A percentile compares a stretch with the other conserved stretches of the same genome.
phyloP scores from a whole-genome alignment of 306 rosid species.

The Quercus bicolor region DNA sequence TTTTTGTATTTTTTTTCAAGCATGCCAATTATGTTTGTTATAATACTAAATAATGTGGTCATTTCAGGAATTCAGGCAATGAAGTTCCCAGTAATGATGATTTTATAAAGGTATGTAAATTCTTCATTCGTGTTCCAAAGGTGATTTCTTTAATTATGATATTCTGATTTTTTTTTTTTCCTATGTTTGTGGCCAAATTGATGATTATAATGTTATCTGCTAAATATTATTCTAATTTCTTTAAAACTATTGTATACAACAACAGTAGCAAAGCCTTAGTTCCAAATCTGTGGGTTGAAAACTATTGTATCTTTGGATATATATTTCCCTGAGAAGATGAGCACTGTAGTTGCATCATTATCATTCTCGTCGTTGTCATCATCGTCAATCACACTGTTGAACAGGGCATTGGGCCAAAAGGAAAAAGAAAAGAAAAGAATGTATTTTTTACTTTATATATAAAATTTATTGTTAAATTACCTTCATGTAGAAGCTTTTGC shows the following conservation, averaged over 20 bases:
- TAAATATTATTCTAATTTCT: background rate
- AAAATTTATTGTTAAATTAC: background rate
- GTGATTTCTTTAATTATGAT: background rate
- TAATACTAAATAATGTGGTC: constrained; percentile 9
- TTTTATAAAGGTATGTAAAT: constrained; percentile 58
- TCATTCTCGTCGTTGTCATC: background rate
- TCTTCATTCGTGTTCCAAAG: background rate
- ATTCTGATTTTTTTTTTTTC: background rate
- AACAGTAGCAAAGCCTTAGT: too few species aligned
- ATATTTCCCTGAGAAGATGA: background rate
- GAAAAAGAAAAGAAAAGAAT: background rate
- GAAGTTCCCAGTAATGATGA: constrained; percentile 41
- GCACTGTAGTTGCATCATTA: background rate
- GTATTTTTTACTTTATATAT: background rate
- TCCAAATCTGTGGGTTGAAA: background rate
- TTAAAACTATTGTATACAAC: background rate
- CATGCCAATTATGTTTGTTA: constrained; percentile 14
- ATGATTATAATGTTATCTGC: background rate
- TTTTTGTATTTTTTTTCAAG: background rate
- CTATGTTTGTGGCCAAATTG: background rate
- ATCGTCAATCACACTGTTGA: background rate
- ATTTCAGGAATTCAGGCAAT: constrained; percentile 58
- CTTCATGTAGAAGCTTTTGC: too few species aligned
- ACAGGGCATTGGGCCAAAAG: background rate
- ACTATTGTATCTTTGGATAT: background rate